phyloP scores from a whole-genome alignment of 2,329 filamentous ascomycete species.

The Aureobasidium sp. region DNA sequence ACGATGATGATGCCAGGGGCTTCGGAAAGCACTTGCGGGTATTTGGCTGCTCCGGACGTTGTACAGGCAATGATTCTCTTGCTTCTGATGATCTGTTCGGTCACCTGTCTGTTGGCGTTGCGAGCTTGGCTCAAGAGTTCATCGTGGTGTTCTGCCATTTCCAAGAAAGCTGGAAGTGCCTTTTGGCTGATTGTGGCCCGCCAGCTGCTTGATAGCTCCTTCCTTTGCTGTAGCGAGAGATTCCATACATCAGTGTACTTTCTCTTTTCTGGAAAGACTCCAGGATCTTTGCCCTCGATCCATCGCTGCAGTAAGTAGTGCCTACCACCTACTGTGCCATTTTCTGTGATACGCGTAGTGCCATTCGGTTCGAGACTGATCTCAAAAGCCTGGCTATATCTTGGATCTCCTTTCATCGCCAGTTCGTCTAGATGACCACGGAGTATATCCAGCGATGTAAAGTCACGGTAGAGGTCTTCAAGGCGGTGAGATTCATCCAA shows the following conservation, averaged over 20 bases:
- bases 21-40: constrained; percentile 48
- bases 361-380: background rate
- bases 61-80: constrained; percentile 48
- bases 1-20: constrained; percentile 20
- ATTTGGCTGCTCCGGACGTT: constrained; percentile 46
- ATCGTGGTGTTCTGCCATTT: background rate
- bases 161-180: background rate
- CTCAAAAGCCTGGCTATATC: background rate
- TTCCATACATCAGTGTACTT: background rate
- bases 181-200: background rate
- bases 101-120: background rate
- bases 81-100: background rate
- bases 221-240: background rate
- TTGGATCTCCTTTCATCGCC: background rate
- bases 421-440: background rate
- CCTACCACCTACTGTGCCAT: background rate
- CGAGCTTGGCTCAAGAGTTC: background rate
- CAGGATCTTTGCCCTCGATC: background rate
- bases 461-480: background rate
- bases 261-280: background rate
- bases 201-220: background rate
- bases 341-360: background rate
- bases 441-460: background rate
- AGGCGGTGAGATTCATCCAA: background rate
- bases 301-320: background rate